A percentile compares a stretch with the other conserved stretches of the same genome.
These are phyloP conservation scores for Chaetomium sp. DNA, from an alignment of 2,329 filamentous ascomycete genomes.

Conservation along the genomic window DNA sequence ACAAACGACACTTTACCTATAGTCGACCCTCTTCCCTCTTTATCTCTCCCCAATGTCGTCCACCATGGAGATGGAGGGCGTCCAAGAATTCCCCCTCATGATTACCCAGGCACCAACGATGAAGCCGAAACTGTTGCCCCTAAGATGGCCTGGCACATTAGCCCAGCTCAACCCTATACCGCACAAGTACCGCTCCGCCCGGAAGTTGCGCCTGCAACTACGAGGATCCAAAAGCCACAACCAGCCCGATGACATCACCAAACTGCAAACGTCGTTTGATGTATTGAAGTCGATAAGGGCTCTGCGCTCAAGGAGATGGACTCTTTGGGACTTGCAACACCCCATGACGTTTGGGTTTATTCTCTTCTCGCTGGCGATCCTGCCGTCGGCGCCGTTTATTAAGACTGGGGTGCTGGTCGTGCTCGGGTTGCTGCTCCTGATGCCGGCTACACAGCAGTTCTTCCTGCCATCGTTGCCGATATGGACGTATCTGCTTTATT, in stretches of 20 bases:
- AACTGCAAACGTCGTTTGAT: constrained; percentile 79
- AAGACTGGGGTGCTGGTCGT: constrained; percentile 73
- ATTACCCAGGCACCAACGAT: constrained; percentile 32
- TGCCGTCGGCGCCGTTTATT: constrained; percentile 75
- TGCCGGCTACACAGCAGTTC: constrained; percentile 88
- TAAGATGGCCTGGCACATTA: constrained; percentile 33
- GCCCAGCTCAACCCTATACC: constrained; percentile 40
- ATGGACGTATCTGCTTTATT: constrained; percentile 84
- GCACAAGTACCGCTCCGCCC: constrained; percentile 37
- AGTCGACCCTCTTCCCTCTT: neutral
- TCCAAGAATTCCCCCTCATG: constrained; percentile 23
- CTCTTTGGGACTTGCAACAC: constrained; percentile 82
- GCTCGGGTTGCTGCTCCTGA: constrained; percentile 69
- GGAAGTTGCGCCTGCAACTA: constrained; percentile 34
- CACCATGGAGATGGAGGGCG: constrained; percentile 21
- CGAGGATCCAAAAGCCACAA: constrained; percentile 25
- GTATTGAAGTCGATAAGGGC: constrained; percentile 75
- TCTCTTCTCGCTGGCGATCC: constrained; percentile 82
- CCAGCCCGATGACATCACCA: constrained; percentile 63
- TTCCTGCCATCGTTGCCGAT: constrained; percentile 86
- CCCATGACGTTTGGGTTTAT: constrained; percentile 70
- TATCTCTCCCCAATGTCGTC: neutral
- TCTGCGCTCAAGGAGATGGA: constrained; percentile 78
- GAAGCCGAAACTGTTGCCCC: constrained; percentile 37
- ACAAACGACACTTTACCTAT: neutral